Base-by-base conservation (phyloP, 208 protist species). In the Leishmania lainsoni region DNA sequence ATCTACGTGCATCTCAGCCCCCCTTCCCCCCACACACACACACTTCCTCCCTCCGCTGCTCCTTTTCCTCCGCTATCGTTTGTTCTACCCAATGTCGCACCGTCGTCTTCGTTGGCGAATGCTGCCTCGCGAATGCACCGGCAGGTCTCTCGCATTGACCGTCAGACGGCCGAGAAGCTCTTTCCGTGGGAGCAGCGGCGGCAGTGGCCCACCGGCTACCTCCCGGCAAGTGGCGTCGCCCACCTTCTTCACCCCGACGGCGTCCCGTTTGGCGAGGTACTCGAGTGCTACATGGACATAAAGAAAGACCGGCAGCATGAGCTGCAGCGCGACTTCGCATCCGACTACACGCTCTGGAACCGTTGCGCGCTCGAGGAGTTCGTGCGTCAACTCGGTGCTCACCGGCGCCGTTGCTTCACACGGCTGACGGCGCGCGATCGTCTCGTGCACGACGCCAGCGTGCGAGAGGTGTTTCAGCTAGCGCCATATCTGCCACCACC, bases 311-410 rank as follows among this genome's bases (percentile, higher is more conserved):
- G 69, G 8, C 76, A 83, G 48, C 85, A 81, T n/a, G 91, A 92
- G 39, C 63, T 94, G 70, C 93, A 94, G 79, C 75, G 87, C n/a
- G 93, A 96, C 84, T 95, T 96, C 61, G 93, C 93, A 9, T 75
- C 91, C 26, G 93, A 96, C 79, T 95, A 96, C 85, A 87, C 85
- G 26, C 71, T 96, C 80, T 96, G 93, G 91, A 86, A 77, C 22
- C 89, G 90, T 9, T 90, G 85, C 72, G 71, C 81, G 22, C 80
- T 95, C 12, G 81, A 85, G 49, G 84, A 94, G 58, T 89, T 90
- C 66, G 83, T 91, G 58, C 81, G 78, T 8, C 49, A 59, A 6
- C 87, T 92, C 58, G 82, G 70, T 52, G 42, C 61, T 8, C 82
- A 81, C n/a, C 81, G 79, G 10, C 85, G 76, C 8, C 86, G 86